Percentiles rank a stretch among this genome's conserved stretches.
Evolutionary conservation across 805 yeast genomes (phyloP).

Genomic region (Ogataea zsoltii): DNA sequence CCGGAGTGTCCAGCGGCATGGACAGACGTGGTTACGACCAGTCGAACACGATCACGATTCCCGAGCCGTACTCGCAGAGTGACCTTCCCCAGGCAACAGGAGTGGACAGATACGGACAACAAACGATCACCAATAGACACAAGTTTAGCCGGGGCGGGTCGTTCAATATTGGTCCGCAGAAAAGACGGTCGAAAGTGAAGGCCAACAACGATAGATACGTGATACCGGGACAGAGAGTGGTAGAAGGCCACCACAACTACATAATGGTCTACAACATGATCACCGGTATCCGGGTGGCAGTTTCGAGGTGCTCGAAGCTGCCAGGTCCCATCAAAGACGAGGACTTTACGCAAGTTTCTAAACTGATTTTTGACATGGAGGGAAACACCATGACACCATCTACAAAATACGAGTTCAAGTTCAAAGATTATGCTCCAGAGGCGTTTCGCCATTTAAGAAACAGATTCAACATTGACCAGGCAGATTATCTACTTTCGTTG

Average conservation of each 20-base stretch:
- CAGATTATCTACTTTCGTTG: constrained; percentile 88
- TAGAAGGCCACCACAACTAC: constrained; percentile 90
- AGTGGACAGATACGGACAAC: constrained; percentile 21
- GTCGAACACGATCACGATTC: constrained; percentile 30
- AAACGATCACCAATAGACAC: constrained; percentile 16
- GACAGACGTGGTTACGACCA: constrained; percentile 29
- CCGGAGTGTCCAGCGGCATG: constrained; percentile 23
- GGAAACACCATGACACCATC: constrained; percentile 93
- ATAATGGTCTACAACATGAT: constrained; percentile 96
- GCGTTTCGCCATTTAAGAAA: constrained; percentile 85
- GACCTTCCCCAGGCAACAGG: constrained; percentile 18
- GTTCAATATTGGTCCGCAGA: constrained; percentile 21
- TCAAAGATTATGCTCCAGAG: constrained; percentile 93
- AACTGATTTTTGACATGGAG: constrained; percentile 80
- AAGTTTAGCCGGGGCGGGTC: constrained; percentile 25
- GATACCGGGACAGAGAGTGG: constrained; percentile 33
- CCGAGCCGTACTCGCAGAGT: constrained; percentile 27
- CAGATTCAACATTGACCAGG: constrained; percentile 87
- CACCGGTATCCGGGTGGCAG: constrained; percentile 95
- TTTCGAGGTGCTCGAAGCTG: constrained; percentile 85
- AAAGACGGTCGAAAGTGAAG: constrained; percentile 25
- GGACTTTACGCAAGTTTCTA: constrained; percentile 73
- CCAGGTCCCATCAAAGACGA: constrained; percentile 68
- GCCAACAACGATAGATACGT: constrained; percentile 32
- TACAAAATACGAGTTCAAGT: constrained; percentile 91